Evolutionary conservation across 23 red algal genomes (phyloP), one percentile per base, ranked within the genome.

Genomic region (Pyropia yezoensis): DNA sequence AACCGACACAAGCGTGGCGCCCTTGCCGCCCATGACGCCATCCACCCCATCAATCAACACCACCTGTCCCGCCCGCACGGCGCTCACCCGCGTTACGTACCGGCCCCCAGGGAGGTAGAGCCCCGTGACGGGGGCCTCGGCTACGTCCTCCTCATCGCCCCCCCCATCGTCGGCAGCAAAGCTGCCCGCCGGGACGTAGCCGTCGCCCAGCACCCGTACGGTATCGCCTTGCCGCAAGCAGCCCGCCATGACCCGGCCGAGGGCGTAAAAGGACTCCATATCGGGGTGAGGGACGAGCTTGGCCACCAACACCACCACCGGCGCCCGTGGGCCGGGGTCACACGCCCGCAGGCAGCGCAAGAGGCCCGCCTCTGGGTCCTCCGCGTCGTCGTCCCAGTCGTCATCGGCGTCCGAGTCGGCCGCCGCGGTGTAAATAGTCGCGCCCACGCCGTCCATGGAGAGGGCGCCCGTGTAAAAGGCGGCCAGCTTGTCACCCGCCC

Each of bases 231-330:
- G 66, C 26, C 67, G 63, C 15, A 84, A 20, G 7, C 32, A 25
- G 13, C 79, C 80, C 66, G 61, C 83, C 78, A 94, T 54, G 61
- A 94, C 65, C 18, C 89, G 68, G 18, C 77, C 73, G n/a, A 94
- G 61, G 50, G 75, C 81, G 25, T 86, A 75, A 53, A 94, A 94
- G 18, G 30, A 54, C 23, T 66, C 56, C 14, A 62, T 73, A 58
- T 81, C 79, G 25, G 76, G 73, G 59, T 79, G 72, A 21, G 78
- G 74, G 22, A 85, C 66, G 1, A 94, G 63, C 50, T 94, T 94
- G 27, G 62, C 78, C 5, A 87, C 81, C 49, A 69, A 80, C 20
- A 77, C 72, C 19, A 60, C 61, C 57, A 78, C 19, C 8, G 89
- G 89, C 11, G 80, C 51, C 3, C 53, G 62, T 25, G 50, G 23